A percentile compares a stretch with the other conserved stretches of the same genome.
Conservation (phyloP, 345 rosid genomes). For the Corchorus olitorius region DNA sequence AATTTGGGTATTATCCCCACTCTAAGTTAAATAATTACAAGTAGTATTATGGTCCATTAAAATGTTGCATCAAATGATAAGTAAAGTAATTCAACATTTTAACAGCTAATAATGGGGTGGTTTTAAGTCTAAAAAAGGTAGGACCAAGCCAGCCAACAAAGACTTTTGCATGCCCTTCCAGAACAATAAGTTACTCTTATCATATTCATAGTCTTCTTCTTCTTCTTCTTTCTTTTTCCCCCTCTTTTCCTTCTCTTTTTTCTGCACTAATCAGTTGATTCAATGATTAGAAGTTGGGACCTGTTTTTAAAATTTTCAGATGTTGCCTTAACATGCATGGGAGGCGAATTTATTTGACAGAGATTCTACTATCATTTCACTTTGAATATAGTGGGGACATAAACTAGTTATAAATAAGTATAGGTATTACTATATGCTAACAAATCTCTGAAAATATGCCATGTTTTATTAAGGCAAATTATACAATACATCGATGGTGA, state of each 20-base stretch:
- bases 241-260: not conserved
- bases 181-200: not conserved
- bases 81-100: not conserved
- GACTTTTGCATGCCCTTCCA: not conserved
- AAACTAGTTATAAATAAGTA: too few relatives aligned
- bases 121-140: too few relatives aligned
- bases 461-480: too few relatives aligned
- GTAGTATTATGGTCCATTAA: not conserved
- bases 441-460: too few relatives aligned
- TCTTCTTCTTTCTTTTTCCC: not conserved
- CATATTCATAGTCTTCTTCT: not conserved
- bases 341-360: not conserved
- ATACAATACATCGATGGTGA: too few relatives aligned
- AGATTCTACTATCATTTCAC: too few relatives aligned
- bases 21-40: not conserved
- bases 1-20: not conserved
- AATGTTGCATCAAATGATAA: not conserved
- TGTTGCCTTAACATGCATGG: not conserved
- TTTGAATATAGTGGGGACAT: too few relatives aligned
- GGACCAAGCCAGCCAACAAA: not conserved
- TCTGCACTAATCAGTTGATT: not conserved
- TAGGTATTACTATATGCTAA: too few relatives aligned
- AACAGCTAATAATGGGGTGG: too few relatives aligned
- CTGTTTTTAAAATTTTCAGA: not conserved
- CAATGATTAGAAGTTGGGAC: not conserved